Evolutionary conservation across 1,284 basidiomycete species (phyloP).

Genomic region (Ustilago lituana): DNA sequence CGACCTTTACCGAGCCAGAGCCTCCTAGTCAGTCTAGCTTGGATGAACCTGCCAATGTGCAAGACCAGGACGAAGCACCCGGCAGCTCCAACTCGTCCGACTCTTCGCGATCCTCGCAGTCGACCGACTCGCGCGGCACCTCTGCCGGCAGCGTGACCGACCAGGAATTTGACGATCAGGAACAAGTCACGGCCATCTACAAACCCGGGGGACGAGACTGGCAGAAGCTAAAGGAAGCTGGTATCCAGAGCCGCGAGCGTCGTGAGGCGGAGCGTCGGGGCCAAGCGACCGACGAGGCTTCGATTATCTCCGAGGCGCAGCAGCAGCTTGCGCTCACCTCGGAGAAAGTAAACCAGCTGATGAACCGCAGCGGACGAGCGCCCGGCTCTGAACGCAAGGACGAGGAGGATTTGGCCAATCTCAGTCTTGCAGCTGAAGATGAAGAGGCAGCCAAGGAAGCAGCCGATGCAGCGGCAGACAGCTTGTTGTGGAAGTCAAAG

Average conservation of each 20-base stretch:
- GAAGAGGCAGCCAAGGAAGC: slow-evolving; percentile 42
- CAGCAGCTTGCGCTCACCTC: slow-evolving; percentile 52
- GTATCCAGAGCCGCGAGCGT: slow-evolving; percentile 47
- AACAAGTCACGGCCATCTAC: slow-evolving; percentile 60
- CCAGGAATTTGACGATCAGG: slow-evolving; percentile 43
- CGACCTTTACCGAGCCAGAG: slow-evolving; percentile 42
- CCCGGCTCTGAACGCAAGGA: slow-evolving; percentile 34
- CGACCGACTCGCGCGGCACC: slow-evolving; percentile 22
- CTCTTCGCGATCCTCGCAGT: slow-evolving; percentile 39
- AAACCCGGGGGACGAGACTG: slow-evolving; percentile 55
- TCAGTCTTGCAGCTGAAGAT: slow-evolving; percentile 43
- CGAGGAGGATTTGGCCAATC: slow-evolving; percentile 57
- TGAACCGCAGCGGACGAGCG: slow-evolving; percentile 41
- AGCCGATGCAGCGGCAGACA: slow-evolving; percentile 50
- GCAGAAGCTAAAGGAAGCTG: slow-evolving; percentile 57
- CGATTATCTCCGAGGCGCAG: slow-evolving; percentile 45
- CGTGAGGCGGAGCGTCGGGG: slow-evolving; percentile 36
- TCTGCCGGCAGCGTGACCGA: slow-evolving; percentile 37
- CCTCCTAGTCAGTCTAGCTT: background rate
- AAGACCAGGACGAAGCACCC: slow-evolving; percentile 33
- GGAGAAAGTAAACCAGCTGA: slow-evolving; percentile 52
- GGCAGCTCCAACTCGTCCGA: slow-evolving; percentile 39
- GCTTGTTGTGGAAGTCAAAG: slow-evolving; percentile 62
- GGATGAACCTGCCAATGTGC: slow-evolving; percentile 5
- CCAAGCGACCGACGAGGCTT: slow-evolving; percentile 22